Base-by-base conservation (phyloP, 2,329 filamentous ascomycete genomes). In the Botrytis sinoallii region DNA sequence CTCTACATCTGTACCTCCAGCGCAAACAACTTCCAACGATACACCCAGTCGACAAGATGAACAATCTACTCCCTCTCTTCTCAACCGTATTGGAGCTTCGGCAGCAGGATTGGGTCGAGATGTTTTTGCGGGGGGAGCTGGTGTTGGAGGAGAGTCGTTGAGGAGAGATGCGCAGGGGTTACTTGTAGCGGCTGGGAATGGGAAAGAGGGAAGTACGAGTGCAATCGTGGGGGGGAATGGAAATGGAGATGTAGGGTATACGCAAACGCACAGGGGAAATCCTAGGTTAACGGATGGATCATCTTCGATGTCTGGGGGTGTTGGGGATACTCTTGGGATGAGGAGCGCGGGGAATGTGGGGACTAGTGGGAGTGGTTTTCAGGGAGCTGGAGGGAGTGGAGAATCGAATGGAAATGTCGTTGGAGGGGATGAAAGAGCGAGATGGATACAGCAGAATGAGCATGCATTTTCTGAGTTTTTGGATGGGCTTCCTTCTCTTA, bases 71-170 rank as follows among this genome's bases (percentile, higher is more conserved):
- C 65, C 74, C 29, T 78, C 78, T 25, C 46, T 81, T 10, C 63
- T 80, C 5, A 77, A 77, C 59, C 75, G 79, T 71, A 75, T 81
- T 65, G 74, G 77, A 71, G 77, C 78, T 67, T 84, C 83, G 40
- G 83, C 83, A 44, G 79, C 77, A 20, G 78, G 79, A 0, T 79
- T 84, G 44, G 76, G 82, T 35, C 78, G 79, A 35, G 80, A 79
- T 75, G 76, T 79, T n/a, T 80, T 84, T 64, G 72, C 77, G 35
- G 70, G 76, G 7, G 74, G 76, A 64, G 74, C 60, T 52, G 64
- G 65, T 55, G 76, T 74, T 55, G 16, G 25, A 4, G 29, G 42
- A 10, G 63, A 52, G 22, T 77, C 78, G 44, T 22, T 79, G 9
- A 77, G 75, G 77, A 73, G 78, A 46, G 57, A 71, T 60, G 70